Base-by-base conservation (phyloP, 805 yeast species). In the Lipomyces sp. region DNA sequence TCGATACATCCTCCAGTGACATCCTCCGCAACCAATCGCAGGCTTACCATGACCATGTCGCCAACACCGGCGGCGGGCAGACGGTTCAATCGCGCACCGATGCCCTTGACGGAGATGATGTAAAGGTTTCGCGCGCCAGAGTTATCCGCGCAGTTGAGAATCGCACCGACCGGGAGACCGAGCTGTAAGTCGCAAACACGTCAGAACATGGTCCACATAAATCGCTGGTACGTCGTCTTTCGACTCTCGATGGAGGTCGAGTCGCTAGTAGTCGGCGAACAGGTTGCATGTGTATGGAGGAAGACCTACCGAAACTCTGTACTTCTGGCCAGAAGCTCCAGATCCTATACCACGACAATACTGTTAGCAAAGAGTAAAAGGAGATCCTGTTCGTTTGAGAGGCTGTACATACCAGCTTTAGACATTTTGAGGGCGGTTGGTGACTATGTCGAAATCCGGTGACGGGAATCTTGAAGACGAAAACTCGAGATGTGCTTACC, bases 1-100 rank as follows among this genome's bases (percentile, higher is more conserved):
- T 10, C 10, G 31, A 23, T n/a, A 34, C 14, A 18, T 18, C 14
- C 4, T 21, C 35, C 26, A 11, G 18, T 14, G 14, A 10, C 19
- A 11, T 28, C 39, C 43, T 11, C 14, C n/a, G 16, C 11, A 18
- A 34, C 38, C 38, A 34, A 19, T n/a, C 21, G 8, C 6, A 11
- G 35, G 39, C 62, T 19, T 56, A 58, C 86, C 91, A 87, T 87
- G 72, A 87, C 95, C 96, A 88, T 88, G 79, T 95, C 99, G 83
- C 99, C 99, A 69, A 93, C 91, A 71, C 98, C 89, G 69, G 98
- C 98, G 72, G 98, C 98, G 76, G 99, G 99, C 70, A 93, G 85
- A 84, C 98, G 93, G 91, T 91, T 95, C 75, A 93, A 85, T 85
- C 98, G 90, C 68, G 98, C 97, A 84, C 98, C 98, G 74, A 81